Evolutionary conservation across 176 grass and related monocot species (phyloP).

Genomic region (Oryza glaberrima): DNA sequence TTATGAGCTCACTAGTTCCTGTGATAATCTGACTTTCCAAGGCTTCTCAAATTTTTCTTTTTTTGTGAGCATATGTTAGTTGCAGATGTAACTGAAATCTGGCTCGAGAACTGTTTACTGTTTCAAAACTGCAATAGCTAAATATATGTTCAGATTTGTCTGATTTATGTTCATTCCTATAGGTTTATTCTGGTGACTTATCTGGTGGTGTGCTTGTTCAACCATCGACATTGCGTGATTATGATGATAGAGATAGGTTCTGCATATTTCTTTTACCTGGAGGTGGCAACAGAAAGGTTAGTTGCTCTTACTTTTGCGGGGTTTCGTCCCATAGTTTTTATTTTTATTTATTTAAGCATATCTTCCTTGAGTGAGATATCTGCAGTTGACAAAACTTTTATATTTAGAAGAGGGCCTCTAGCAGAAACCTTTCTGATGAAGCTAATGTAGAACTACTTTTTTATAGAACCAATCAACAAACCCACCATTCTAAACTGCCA

Average conservation of each 20-base stretch:
- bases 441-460: slow-evolving; percentile 9
- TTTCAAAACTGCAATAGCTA: slow-evolving; percentile 21
- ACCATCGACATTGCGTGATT: slow-evolving; percentile 65
- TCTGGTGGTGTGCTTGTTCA: slow-evolving; percentile 81
- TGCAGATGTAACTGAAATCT: background rate
- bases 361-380: slow-evolving; percentile 30
- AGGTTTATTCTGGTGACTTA: slow-evolving; percentile 76
- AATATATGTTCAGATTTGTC: background rate
- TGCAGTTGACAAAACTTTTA: slow-evolving; percentile 8
- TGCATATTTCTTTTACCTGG: slow-evolving; percentile 90
- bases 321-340: background rate
- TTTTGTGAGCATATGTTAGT: background rate
- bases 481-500: background rate
- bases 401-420: background rate
- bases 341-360: slow-evolving; percentile 20
- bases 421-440: background rate
- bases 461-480: background rate
- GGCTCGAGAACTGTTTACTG: background rate
- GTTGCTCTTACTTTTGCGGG: slow-evolving; percentile 17
- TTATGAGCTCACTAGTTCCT: slow-evolving; percentile 11
- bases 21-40: slow-evolving; percentile 12
- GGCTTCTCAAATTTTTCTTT: background rate
- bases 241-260: slow-evolving; percentile 85
- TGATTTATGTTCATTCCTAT: slow-evolving; percentile 41
- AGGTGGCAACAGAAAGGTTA: slow-evolving; percentile 81